Evolutionary conservation across 1,139 yeast species (phyloP).

Genomic region (Kurtzmaniella quercitrusa): DNA sequence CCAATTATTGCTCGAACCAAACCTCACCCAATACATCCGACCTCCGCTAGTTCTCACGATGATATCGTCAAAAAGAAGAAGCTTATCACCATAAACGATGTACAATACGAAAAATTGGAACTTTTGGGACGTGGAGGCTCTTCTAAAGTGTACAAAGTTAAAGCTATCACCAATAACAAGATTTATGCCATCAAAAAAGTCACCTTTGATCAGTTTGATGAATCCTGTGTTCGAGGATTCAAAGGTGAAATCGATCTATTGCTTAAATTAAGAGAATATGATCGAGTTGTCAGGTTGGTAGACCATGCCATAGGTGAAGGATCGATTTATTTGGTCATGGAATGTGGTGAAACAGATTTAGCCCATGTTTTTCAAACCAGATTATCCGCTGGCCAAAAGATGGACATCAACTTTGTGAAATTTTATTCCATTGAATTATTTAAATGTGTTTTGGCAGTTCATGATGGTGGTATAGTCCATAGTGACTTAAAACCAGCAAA

Average conservation of each 20-base stretch:
- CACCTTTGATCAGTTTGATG: slow-evolving; percentile 75
- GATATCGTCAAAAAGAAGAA: slow-evolving; percentile 20
- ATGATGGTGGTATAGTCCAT: slow-evolving; percentile 83
- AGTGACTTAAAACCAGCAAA: slow-evolving; percentile 96
- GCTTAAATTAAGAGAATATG: slow-evolving; percentile 52
- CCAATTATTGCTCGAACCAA: slow-evolving; percentile 4
- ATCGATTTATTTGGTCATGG: slow-evolving; percentile 77
- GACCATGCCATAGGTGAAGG: slow-evolving; percentile 70
- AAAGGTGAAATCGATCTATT: slow-evolving; percentile 86
- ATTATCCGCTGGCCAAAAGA: slow-evolving; percentile 35
- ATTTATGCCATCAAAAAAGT: slow-evolving; percentile 83
- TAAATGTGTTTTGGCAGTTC: slow-evolving; percentile 84
- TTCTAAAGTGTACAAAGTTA: slow-evolving; percentile 85
- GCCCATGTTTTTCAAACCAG: slow-evolving; percentile 74
- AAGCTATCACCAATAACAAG: slow-evolving; percentile 45
- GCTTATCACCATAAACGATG: slow-evolving; percentile 46
- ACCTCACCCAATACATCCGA: slow-evolving; percentile 5
- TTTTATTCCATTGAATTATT: slow-evolving; percentile 79
- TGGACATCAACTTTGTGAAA: slow-evolving; percentile 76
- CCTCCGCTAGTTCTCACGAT: neutral
- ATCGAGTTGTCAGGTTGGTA: slow-evolving; percentile 72
- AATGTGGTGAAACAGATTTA: slow-evolving; percentile 89
- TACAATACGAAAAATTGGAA: slow-evolving; percentile 70
- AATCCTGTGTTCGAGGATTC: slow-evolving; percentile 66
- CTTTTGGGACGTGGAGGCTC: slow-evolving; percentile 90